These are phyloP conservation scores for Suillus clintonianus DNA, from an alignment of 768 basidiomycete genomes.

Conservation along the genomic window DNA sequence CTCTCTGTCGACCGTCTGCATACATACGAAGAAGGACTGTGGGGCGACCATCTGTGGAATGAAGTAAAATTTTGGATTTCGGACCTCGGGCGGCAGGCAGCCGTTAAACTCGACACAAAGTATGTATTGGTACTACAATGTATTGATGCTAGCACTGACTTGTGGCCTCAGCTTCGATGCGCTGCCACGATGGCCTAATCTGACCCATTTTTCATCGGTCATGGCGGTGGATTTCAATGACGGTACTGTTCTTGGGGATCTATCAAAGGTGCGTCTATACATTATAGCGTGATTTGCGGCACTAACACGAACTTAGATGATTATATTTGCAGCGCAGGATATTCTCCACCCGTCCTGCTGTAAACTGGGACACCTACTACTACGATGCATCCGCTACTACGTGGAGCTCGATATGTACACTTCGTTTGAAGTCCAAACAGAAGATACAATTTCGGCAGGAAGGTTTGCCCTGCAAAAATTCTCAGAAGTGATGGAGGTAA, in stretches of 20 bases:
- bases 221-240: constrained; percentile 32
- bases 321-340: constrained; percentile 30
- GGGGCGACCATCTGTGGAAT: constrained; percentile 10
- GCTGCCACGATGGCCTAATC: constrained; percentile 35
- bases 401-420: constrained; percentile 33
- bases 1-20: constrained; percentile 15
- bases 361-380: constrained; percentile 24
- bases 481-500: constrained; percentile 22
- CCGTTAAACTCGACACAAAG: constrained; percentile 17
- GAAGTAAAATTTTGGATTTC: constrained; percentile 11
- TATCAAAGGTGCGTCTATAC: constrained; percentile 30
- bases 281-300: neutral
- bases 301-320: constrained; percentile 17
- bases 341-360: constrained; percentile 14
- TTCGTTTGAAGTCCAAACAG: constrained; percentile 33
- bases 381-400: constrained; percentile 31
- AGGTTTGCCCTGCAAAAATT: constrained; percentile 18
- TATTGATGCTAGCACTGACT: constrained; percentile 1
- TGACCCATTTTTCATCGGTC: constrained; percentile 35
- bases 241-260: constrained; percentile 36
- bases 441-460: constrained; percentile 25
- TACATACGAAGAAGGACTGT: constrained; percentile 11
- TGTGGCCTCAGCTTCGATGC: constrained; percentile 20
- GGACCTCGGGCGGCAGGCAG: constrained; percentile 6
- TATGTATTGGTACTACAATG: constrained; percentile 12